A percentile compares a stretch with the other conserved stretches of the same genome.
phyloP scores from a whole-genome alignment of 306 rosid genomes.

The Prunus salicina region DNA sequence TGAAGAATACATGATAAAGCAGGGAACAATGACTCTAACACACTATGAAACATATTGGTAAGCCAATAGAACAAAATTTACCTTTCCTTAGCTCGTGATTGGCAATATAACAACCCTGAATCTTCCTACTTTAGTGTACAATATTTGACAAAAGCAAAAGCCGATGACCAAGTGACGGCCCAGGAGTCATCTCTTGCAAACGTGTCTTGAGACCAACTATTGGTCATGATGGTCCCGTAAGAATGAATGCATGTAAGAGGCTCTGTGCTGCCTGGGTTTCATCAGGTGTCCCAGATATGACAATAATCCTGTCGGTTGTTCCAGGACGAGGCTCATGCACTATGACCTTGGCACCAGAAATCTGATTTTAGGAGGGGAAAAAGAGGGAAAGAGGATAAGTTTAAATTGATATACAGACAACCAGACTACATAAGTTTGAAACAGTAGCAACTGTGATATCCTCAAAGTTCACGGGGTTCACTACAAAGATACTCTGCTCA shows the following conservation, averaged over 20 bases:
- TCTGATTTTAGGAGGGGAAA: constrained; percentile 35
- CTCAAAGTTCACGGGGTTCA: not conserved
- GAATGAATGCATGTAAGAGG: constrained; percentile 92
- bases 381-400: not conserved
- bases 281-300: constrained; percentile 91
- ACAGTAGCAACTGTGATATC: not conserved
- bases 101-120: constrained; percentile 23
- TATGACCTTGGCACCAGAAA: constrained; percentile 90
- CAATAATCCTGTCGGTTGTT: constrained; percentile 61
- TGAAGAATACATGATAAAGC: not conserved
- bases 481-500: not conserved
- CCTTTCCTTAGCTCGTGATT: constrained; percentile 15
- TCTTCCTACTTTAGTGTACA: constrained; percentile 31
- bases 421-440: not conserved
- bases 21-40: not conserved
- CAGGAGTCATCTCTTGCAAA: constrained; percentile 6
- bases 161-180: constrained; percentile 10
- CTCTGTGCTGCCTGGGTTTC: constrained; percentile 98
- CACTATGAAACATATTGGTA: not conserved
- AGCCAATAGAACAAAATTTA: constrained; percentile 10
- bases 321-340: constrained; percentile 75
- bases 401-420: not conserved
- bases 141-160: constrained; percentile 3
- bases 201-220: not conserved
- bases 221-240: constrained; percentile 73